Evolutionary conservation across 371 early-diverging fungal genomes (phyloP).

Genomic region (Haplosporangium sp.): DNA sequence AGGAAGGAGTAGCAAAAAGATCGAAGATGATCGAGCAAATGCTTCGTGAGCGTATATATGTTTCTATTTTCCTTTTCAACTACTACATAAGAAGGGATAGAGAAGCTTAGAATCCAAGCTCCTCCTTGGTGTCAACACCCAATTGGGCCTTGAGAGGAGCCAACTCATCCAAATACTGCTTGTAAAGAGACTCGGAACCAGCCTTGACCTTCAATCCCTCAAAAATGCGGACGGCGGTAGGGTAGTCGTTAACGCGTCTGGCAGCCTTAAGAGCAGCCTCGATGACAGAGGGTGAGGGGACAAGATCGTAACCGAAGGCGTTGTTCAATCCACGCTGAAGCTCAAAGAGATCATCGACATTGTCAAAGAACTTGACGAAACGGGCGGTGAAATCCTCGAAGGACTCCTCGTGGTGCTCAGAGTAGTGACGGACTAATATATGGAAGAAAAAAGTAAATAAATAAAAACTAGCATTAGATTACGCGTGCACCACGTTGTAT

Average conservation of each 20-base stretch:
- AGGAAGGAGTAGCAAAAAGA: background rate
- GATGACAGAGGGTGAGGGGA: constrained; percentile 91
- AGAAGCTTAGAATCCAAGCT: constrained; percentile 75
- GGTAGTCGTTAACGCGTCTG: constrained; percentile 93
- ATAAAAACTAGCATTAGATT: background rate
- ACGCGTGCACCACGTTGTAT: background rate
- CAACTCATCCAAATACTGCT: constrained; percentile 90
- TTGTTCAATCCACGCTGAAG: constrained; percentile 98
- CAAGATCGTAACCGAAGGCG: constrained; percentile 96
- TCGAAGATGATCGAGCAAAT: background rate
- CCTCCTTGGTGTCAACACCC: constrained; percentile 90
- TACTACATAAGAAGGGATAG: background rate
- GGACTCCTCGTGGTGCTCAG: constrained; percentile 80
- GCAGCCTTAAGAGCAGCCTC: constrained; percentile 81
- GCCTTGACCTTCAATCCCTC: constrained; percentile 95
- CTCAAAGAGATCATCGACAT: constrained; percentile 95
- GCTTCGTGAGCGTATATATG: background rate
- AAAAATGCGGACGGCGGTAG: constrained; percentile 94
- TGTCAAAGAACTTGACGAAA: constrained; percentile 91
- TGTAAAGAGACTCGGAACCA: constrained; percentile 87
- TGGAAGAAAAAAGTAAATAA: background rate
- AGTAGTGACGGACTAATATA: constrained; percentile 62
- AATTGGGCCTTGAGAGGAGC: constrained; percentile 90
- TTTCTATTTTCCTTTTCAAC: constrained; percentile 8
- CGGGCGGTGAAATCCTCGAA: constrained; percentile 87